Conservation (phyloP, 1,284 basidiomycete species). For the Sporisorium iseilematis-ciliati region DNA sequence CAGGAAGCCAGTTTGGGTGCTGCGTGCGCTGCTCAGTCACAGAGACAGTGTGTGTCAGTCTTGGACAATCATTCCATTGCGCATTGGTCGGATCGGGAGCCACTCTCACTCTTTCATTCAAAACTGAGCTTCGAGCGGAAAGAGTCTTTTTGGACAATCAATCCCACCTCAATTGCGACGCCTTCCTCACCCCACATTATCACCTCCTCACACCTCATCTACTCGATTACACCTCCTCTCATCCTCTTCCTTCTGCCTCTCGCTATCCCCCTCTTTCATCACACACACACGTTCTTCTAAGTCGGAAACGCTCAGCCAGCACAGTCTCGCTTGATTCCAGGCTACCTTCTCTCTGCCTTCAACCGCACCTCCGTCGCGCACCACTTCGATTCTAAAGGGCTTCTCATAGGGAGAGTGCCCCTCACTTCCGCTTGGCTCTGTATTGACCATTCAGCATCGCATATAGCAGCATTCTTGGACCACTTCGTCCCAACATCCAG, state of each 20-base stretch:
- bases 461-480: not conserved
- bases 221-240: not conserved
- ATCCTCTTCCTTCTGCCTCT: not conserved
- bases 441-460: not conserved
- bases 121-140: not conserved
- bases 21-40: too few relatives aligned
- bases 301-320: not conserved
- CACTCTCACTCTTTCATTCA: too few relatives aligned
- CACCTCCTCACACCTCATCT: conserved; percentile 1
- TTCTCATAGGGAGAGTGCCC: not conserved
- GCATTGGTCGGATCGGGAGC: conserved; percentile 6
- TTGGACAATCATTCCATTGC: not conserved
- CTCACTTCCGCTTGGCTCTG: not conserved
- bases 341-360: not conserved
- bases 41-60: not conserved
- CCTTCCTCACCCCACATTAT: not conserved
- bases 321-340: not conserved
- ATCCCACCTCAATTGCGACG: conserved; percentile 1
- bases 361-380: not conserved
- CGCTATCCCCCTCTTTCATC: not conserved
- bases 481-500: not conserved
- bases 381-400: not conserved
- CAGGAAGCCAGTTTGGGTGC: too few relatives aligned
- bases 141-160: not conserved
- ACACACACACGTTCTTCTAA: not conserved